Evolutionary conservation across 2,329 filamentous ascomycete species (phyloP), one percentile per base, ranked within the genome.

Genomic region (Berkeleyomyces rouxiae): DNA sequence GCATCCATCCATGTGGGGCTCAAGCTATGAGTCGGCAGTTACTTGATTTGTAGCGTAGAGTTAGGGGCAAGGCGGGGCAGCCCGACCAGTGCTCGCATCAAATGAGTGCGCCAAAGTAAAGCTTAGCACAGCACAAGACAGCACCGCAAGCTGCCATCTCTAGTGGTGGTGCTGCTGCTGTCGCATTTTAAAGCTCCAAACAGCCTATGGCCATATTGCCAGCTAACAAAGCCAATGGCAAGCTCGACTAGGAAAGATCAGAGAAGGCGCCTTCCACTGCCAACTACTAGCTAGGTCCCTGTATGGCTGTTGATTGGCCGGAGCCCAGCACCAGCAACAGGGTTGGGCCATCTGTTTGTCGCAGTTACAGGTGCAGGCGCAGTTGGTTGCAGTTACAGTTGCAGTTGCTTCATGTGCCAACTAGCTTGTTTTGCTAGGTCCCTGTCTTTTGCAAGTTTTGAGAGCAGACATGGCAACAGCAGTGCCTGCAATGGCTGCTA

Each of bases 371-470:
- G 23, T 23, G 23, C 23, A 23, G 23, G 23, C 23, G 23, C 23
- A 23, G 23, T 23, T 23, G 23, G 23, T 23, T 23, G 23, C 33
- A 55, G 36, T 16, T 55, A 31, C 51, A n/a, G n/a, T 13, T 39
- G 49, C 33, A 55, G 36, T 16, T 55, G 51, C 51, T 55, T 39
- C 4, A 39, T 31, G n/a, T 55, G 36, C 23, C 23, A 23, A 23
- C 51, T 55, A 55, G 33, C 51, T 55, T 55, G 51, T 55, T 55
- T 55, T 55, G 33, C n/a, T 55, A 39, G 51, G 51, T 55, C 51
- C 51, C 51, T 51, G 36, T 55, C 23, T 23, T 23, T 23, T 23
- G 23, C 23, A 2, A 23, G 23, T 53, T 39, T 53, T 53, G 13
- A 23, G 4, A 53, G 49, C 33, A 33, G 33, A 13, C 23, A 55